A percentile compares a stretch with the other conserved stretches of the same genome.
Conservation (phyloP, 2,329 filamentous ascomycete species). For the Fusarium fracticaudum region DNA sequence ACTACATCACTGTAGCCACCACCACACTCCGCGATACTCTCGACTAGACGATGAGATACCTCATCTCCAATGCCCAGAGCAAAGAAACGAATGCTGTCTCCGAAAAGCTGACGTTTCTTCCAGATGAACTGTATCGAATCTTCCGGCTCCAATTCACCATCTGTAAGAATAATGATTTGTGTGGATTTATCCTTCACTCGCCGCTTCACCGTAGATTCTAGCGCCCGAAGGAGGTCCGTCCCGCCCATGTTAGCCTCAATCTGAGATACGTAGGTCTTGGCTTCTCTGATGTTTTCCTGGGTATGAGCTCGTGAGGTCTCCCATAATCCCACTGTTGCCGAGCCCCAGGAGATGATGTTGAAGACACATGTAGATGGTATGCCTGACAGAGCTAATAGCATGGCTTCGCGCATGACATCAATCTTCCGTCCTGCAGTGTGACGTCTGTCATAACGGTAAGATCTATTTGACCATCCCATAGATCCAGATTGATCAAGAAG, state of each 20-base stretch:
- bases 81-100: background rate
- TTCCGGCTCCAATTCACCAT: background rate
- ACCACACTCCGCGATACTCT: background rate
- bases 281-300: fast-evolving
- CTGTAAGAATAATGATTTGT: background rate
- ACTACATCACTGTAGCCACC: background rate
- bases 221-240: fast-evolving
- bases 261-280: background rate
- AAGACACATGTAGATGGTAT: background rate
- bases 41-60: fast-evolving
- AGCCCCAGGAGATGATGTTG: background rate
- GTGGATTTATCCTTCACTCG: fast-evolving
- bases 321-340: fast-evolving
- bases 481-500: background rate
- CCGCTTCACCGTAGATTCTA: fast-evolving
- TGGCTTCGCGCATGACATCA: background rate
- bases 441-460: fast-evolving
- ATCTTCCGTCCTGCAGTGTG: background rate
- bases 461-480: fast-evolving
- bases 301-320: background rate
- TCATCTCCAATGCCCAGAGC: fast-evolving
- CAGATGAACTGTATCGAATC: background rate
- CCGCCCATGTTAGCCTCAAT: background rate
- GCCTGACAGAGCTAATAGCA: background rate
- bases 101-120: fast-evolving